phyloP scores from a whole-genome alignment of 2,329 filamentous ascomycete species.

The Sporothrix brunneoviolacea region DNA sequence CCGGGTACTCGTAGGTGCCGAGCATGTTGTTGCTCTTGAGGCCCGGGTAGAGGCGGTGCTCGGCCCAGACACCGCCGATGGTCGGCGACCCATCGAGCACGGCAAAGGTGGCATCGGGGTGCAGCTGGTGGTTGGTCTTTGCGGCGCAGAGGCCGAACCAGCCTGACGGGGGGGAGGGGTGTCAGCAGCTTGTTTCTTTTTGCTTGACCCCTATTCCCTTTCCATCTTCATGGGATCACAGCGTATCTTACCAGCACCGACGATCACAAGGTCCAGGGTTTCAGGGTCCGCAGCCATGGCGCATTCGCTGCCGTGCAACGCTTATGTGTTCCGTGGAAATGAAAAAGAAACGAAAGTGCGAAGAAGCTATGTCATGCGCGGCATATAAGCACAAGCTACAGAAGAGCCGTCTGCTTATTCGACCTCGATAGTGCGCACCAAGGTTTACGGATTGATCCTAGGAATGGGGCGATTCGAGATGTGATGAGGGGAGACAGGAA shows the following conservation, averaged over 20 bases:
- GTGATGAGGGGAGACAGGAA: no score
- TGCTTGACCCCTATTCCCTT: no score
- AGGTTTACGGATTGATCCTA: no score
- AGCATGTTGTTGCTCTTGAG: constrained; percentile 69
- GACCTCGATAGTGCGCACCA: no score
- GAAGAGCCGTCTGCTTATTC: no score
- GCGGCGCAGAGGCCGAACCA: constrained; percentile 49
- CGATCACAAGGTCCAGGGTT: constrained; percentile 39
- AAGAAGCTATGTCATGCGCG: no score
- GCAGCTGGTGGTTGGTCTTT: constrained; percentile 53
- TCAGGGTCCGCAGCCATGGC: constrained; percentile 29
- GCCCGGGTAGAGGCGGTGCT: constrained; percentile 59
- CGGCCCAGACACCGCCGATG: constrained; percentile 64
- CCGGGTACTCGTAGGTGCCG: constrained; percentile 66
- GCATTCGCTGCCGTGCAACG: neutral
- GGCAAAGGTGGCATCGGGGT: constrained; percentile 49
- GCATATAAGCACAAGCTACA: no score
- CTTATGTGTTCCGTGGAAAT: no score
- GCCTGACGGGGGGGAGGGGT: constrained; percentile 16
- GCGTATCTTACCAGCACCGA: constrained; percentile 52
- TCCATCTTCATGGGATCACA: neutral
- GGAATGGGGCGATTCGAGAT: no score
- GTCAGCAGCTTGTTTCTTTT: neutral
- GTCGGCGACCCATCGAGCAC: constrained; percentile 52
- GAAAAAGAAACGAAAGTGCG: neutral